Base-by-base conservation (phyloP, 371 early-diverging fungal species). In the Syncephalastrum racemosum region DNA sequence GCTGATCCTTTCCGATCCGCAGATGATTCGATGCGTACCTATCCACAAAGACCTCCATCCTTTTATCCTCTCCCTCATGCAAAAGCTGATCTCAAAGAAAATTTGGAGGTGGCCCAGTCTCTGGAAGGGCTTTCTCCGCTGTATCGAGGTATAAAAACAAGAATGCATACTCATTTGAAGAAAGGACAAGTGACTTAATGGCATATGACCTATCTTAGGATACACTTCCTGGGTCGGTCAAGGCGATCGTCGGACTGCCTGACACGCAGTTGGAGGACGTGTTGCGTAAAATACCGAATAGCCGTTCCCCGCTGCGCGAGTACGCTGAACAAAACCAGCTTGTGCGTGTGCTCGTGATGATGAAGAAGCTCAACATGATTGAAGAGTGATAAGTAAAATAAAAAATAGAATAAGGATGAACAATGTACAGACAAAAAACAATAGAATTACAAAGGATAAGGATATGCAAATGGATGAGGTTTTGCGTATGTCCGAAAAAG, bases 91-190 rank as follows among this genome's bases (percentile, higher is more conserved):
- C 16, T 60, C 61, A 13, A 87, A 85, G 59, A 75, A 85, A 44
- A 76, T 92, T 18, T 92, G 92, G 92, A 77, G 70, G 3, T 69
- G 80, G 40, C 75, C 79, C 2, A 83, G 80, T 42, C 72, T 92
- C 2, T 91, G 92, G 91, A 84, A 87, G 58, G 92, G 92, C 16
- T 92, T 92, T 68, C 77, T 90, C n/a, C 75, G 81, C 15, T 89
- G 87, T 60, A 80, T 79, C 47, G 77, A 72, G 65, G 68, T 63
- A 68, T 41, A 42, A 31, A 25, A 19, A 41, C 42, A 41, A 2
- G 12, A 4, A 50, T 13, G 14, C 19, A 20, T 46, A 25, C 25
- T 25, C n/a, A n/a, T n/a, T n/a, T n/a, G 27, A 16, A 13, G 19
- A 5, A 31, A 22, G 20, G 27, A 24, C 40, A 36, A 16, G 46